These are phyloP conservation scores for Pyracantha coccinea DNA, from an alignment of 331 rosid species.

Conservation along the genomic window DNA sequence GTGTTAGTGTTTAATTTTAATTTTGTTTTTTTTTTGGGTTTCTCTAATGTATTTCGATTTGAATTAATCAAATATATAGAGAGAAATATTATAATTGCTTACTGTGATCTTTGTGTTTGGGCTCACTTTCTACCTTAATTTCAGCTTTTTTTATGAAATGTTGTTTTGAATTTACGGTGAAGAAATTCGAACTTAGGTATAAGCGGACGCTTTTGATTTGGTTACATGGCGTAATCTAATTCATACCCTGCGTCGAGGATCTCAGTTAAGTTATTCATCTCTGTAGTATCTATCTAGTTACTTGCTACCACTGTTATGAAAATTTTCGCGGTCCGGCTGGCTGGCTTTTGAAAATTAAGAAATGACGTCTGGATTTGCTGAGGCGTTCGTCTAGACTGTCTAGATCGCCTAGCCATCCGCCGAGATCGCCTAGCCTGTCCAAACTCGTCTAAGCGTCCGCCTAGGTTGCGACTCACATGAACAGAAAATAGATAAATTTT, in stretches of 20 bases:
- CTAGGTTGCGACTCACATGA: too few relatives aligned
- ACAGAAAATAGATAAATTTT: too few relatives aligned
- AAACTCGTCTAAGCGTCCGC: too few relatives aligned
- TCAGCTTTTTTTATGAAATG: not conserved
- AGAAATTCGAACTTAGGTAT: not conserved
- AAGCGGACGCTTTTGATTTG: not conserved
- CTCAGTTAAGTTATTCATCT: not conserved
- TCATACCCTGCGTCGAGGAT: not conserved
- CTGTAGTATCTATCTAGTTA: not conserved
- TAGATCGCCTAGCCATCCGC: too few relatives aligned
- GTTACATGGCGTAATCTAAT: not conserved
- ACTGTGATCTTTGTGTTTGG: too few relatives aligned
- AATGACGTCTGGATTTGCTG: accelerated
- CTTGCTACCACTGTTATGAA: too few relatives aligned
- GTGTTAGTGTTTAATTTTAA: conserved; percentile 5
- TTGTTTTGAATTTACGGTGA: not conserved
- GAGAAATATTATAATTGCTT: too few relatives aligned
- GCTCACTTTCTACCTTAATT: too few relatives aligned
- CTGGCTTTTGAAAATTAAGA: too few relatives aligned
- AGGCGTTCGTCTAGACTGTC: too few relatives aligned
- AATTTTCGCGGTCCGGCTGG: accelerated
- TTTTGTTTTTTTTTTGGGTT: conserved; percentile 2
- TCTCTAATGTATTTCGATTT: conserved; percentile 12
- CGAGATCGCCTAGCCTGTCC: too few relatives aligned
- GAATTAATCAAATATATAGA: too few relatives aligned